These are phyloP conservation scores for Leptographium galeiforme DNA, from an alignment of 2,329 filamentous ascomycete genomes.

Conservation along the genomic window DNA sequence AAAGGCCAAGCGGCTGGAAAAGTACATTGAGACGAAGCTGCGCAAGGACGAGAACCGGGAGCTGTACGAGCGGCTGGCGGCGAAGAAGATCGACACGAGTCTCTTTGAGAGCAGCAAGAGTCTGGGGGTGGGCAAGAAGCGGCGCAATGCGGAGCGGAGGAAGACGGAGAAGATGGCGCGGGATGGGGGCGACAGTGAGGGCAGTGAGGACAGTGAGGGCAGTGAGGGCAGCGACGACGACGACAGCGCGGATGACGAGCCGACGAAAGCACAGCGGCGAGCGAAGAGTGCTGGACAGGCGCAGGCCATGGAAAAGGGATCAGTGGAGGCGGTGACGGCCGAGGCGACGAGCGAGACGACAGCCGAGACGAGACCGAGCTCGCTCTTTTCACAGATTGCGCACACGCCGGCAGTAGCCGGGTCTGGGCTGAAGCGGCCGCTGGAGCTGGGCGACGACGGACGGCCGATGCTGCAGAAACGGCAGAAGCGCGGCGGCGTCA, in stretches of 20 bases:
- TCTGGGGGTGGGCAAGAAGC: slow-evolving; percentile 61
- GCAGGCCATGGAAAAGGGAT: no score
- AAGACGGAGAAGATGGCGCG: slow-evolving; percentile 32
- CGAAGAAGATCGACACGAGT: slow-evolving; percentile 68
- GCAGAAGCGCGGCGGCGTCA: slow-evolving; percentile 54
- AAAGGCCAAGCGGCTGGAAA: slow-evolving; percentile 53
- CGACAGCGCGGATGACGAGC: no score
- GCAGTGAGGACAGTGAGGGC: neutral
- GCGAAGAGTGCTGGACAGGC: no score
- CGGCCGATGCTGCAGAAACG: slow-evolving; percentile 72
- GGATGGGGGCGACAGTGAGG: slow-evolving; percentile 10
- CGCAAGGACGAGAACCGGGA: slow-evolving; percentile 85
- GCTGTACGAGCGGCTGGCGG: slow-evolving; percentile 70
- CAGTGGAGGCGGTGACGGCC: neutral
- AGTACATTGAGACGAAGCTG: slow-evolving; percentile 76
- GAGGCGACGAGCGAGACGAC: neutral
- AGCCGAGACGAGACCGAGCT: neutral
- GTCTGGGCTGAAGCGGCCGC: slow-evolving; percentile 72
- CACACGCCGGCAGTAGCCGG: slow-evolving; percentile 31
- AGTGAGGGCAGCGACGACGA: no score
- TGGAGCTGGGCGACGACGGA: slow-evolving; percentile 68
- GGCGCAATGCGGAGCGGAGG: slow-evolving; percentile 47
- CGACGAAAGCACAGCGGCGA: no score
- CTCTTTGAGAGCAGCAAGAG: slow-evolving; percentile 65
- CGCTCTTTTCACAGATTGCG: slow-evolving; percentile 2